Conservation (phyloP, 1,139 yeast genomes). For the Saccharomyces pastorianus region DNA sequence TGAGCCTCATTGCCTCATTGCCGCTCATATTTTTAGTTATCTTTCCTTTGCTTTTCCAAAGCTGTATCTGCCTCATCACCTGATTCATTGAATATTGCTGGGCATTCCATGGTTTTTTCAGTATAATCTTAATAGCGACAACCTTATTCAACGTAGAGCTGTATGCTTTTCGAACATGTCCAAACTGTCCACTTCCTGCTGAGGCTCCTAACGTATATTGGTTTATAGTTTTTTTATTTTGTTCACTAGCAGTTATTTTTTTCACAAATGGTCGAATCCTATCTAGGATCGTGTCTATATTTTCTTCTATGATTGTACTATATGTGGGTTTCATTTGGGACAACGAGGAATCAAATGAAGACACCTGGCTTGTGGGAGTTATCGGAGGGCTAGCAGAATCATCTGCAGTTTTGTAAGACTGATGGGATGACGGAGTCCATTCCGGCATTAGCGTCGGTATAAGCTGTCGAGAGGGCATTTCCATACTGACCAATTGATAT, state of each 20-base stretch:
- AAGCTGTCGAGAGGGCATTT: not conserved
- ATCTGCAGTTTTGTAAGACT: not conserved
- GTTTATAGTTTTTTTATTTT: constrained; percentile 10
- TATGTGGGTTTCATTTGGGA: constrained; percentile 9
- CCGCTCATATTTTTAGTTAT: constrained; percentile 9
- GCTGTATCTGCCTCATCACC: constrained; percentile 23
- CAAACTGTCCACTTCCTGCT: constrained; percentile 40
- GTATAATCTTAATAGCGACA: constrained; percentile 26
- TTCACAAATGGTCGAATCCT: constrained; percentile 7
- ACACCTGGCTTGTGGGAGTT: constrained; percentile 3
- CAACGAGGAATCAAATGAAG: constrained; percentile 6
- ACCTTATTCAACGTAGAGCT: constrained; percentile 5
- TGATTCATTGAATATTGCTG: constrained; percentile 29
- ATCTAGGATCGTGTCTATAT: constrained; percentile 5
- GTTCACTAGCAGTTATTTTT: constrained; percentile 4
- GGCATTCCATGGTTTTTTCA: constrained; percentile 22
- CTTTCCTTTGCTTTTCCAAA: constrained; percentile 18
- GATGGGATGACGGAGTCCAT: not conserved
- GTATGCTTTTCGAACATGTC: constrained; percentile 34
- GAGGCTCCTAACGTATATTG: constrained; percentile 18
- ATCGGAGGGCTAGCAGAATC: not conserved
- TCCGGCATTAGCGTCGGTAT: not conserved
- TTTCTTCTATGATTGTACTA: constrained; percentile 10
- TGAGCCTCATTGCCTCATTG: constrained; percentile 22
- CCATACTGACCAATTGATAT: not conserved